phyloP scores from a whole-genome alignment of 805 yeast species.

The Peterozyma toletana region DNA sequence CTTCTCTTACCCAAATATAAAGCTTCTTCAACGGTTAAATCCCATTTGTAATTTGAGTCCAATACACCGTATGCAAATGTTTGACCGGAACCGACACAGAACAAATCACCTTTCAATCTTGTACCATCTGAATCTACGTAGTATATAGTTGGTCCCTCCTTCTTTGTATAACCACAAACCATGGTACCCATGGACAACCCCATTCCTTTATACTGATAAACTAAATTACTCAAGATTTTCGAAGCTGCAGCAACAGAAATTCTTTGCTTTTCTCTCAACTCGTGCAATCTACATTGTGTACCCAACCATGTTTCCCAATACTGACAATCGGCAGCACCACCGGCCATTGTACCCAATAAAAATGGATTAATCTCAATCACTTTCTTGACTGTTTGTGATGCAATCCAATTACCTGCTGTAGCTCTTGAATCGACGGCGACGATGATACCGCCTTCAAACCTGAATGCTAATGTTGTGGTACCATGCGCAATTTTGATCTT shows the following conservation, averaged over 20 bases:
- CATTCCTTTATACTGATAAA: slow-evolving; percentile 92
- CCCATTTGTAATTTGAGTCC: slow-evolving; percentile 91
- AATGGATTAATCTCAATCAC: slow-evolving; percentile 96
- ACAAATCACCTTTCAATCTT: slow-evolving; percentile 86
- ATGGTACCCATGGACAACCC: slow-evolving; percentile 99
- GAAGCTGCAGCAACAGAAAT: slow-evolving; percentile 96
- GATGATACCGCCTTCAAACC: slow-evolving; percentile 90
- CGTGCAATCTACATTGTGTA: slow-evolving; percentile 91
- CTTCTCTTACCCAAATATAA: slow-evolving; percentile 90
- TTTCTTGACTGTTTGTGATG: slow-evolving; percentile 95
- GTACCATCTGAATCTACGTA: slow-evolving; percentile 98
- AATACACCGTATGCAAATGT: slow-evolving; percentile 98
- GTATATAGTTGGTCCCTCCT: slow-evolving; percentile 92
- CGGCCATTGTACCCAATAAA: slow-evolving; percentile 96
- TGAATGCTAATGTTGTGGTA: slow-evolving; percentile 95
- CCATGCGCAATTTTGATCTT: slow-evolving; percentile 97
- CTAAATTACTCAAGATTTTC: slow-evolving; percentile 83
- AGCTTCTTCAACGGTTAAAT: slow-evolving; percentile 87
- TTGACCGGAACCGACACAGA: slow-evolving; percentile 98
- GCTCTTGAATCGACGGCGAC: slow-evolving; percentile 99
- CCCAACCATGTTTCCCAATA: slow-evolving; percentile 99
- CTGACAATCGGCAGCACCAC: slow-evolving; percentile 99
- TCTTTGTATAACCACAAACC: slow-evolving; percentile 95
- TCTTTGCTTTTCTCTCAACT: slow-evolving; percentile 88
- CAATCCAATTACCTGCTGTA: slow-evolving; percentile 96